Conservation (phyloP, 306 rosid genomes). For the Medicago truncatula region MtrunA17r5.0-ANR NC_053043.1:15259501-15260000, state of each 20-base stretch:
- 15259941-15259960: constrained; percentile 5
- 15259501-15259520: no score
- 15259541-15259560: no score
- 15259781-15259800: neutral
- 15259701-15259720: no score
- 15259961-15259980: constrained; percentile 28
- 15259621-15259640: no score
- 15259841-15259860: constrained; percentile 7
- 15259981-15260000: constrained; percentile 18
- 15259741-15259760: neutral
- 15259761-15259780: neutral
- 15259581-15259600: no score
- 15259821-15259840: neutral
- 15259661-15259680: no score
- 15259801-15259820: neutral
- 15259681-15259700: no score
- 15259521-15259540: no score
- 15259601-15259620: no score
- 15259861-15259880: constrained; percentile 7
- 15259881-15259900: constrained; percentile 14
- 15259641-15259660: no score
- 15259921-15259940: neutral
- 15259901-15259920: constrained; percentile 27
- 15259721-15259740: no score
- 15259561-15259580: no score